Percentiles rank a stretch among this genome's conserved stretches.
Evolutionary conservation across 2,329 filamentous ascomycete species (phyloP).

Genomic region (Escovopsis weberi): DNA sequence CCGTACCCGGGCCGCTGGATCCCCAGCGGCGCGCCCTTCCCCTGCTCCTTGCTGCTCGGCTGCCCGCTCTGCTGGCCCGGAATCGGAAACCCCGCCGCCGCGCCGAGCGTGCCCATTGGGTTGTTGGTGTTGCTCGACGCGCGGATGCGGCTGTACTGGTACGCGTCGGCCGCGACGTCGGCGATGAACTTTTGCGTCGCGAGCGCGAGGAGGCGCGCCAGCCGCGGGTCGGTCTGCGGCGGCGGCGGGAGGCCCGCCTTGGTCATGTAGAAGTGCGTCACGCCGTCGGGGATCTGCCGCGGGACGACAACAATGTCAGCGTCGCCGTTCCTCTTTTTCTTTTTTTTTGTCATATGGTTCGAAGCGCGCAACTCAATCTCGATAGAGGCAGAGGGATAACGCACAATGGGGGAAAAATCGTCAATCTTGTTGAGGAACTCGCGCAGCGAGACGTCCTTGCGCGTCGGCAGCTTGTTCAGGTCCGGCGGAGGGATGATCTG

Average conservation of each 20-base stretch:
- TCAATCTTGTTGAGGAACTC: conserved; percentile 96
- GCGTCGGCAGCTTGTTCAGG: conserved; percentile 49
- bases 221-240: conserved; percentile 75
- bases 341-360: background rate
- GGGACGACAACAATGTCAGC: background rate
- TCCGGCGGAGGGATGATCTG: conserved; percentile 38
- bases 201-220: conserved; percentile 84
- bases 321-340: no score
- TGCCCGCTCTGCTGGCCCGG: conserved; percentile 47
- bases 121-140: conserved; percentile 81
- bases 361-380: no score
- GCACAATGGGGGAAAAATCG: conserved; percentile 90
- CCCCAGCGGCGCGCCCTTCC: conserved; percentile 46
- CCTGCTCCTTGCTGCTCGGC: conserved; percentile 41
- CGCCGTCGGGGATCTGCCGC: conserved; percentile 79
- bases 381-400: conserved; percentile 14
- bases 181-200: conserved; percentile 99
- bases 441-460: conserved; percentile 83
- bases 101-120: conserved; percentile 75
- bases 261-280: conserved; percentile 96
- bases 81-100: conserved; percentile 53
- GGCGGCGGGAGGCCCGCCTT: conserved; percentile 88
- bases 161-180: conserved; percentile 91
- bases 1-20: conserved; percentile 69
- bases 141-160: conserved; percentile 92